Conservation (phyloP, 192 early-diverging fungal species). For the Backusella circina region DNA sequence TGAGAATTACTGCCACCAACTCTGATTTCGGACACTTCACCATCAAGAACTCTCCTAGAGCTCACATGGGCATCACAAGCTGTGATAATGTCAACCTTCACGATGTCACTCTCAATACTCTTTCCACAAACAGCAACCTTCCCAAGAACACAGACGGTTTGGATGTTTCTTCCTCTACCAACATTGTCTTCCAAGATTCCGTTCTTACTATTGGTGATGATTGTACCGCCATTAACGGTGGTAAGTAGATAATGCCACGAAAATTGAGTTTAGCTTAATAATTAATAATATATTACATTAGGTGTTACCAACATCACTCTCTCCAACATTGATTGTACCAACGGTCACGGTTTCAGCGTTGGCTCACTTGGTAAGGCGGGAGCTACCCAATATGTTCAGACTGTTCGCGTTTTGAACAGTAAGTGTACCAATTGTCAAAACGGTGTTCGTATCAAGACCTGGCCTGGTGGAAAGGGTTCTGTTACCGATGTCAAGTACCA, state of each 20-base stretch:
- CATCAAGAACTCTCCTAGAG: slow-evolving; percentile 18
- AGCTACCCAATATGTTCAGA: slow-evolving; percentile 31
- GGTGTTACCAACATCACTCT: slow-evolving; percentile 38
- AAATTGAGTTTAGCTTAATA: background rate
- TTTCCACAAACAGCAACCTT: slow-evolving; percentile 12
- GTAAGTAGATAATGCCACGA: slow-evolving; percentile 1
- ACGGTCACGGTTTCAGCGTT: slow-evolving; percentile 22
- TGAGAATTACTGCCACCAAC: slow-evolving; percentile 6
- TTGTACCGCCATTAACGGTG: slow-evolving; percentile 47
- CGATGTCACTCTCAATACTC: slow-evolving; percentile 9
- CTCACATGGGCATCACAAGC: slow-evolving; percentile 14
- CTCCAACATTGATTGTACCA: slow-evolving; percentile 33
- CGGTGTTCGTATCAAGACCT: slow-evolving; percentile 52
- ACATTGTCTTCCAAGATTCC: slow-evolving; percentile 29
- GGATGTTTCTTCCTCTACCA: slow-evolving; percentile 29
- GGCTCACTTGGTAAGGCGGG: slow-evolving; percentile 13
- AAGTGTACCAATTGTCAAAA: slow-evolving; percentile 34
- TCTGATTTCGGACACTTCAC: slow-evolving; percentile 19
- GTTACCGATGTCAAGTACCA: slow-evolving; percentile 43
- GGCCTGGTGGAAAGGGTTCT: slow-evolving; percentile 36
- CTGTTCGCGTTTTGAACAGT: slow-evolving; percentile 30
- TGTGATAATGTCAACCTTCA: background rate
- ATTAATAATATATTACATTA: background rate
- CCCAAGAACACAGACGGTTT: slow-evolving; percentile 49
- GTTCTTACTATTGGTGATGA: slow-evolving; percentile 47